phyloP scores from a whole-genome alignment of 352 stramenopile species.

The Phytophthora podocarpi region DNA sequence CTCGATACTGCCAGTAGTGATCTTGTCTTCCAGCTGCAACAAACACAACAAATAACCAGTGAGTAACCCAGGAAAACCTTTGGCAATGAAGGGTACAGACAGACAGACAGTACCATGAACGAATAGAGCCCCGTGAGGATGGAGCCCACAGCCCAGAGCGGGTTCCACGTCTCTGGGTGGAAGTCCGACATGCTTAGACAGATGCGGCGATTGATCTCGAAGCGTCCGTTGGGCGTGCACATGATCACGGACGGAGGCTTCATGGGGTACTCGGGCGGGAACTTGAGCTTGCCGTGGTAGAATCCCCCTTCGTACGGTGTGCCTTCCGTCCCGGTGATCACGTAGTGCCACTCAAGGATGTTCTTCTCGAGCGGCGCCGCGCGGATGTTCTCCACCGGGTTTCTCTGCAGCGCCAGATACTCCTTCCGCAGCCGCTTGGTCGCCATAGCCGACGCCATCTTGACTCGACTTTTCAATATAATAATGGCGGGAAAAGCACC shows the following conservation, averaged over 20 bases:
- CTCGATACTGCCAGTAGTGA: conserved; percentile 88
- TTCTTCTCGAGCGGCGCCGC: conserved; percentile 91
- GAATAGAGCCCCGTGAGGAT: conserved; percentile 96
- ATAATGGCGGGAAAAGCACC: conserved; percentile 7
- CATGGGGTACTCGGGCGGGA: conserved; percentile 95
- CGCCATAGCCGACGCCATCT: conserved; percentile 82
- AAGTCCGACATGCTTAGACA: conserved; percentile 96
- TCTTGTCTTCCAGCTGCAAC: conserved; percentile 63
- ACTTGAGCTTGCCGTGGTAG: conserved; percentile 94
- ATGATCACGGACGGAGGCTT: conserved; percentile 95
- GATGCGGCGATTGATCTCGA: conserved; percentile 91
- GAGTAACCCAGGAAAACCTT: background rate
- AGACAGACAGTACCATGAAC: conserved; percentile 92
- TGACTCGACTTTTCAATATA: conserved; percentile 53
- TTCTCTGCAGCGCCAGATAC: conserved; percentile 89
- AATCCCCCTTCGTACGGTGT: conserved; percentile 89
- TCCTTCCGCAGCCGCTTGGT: conserved; percentile 93
- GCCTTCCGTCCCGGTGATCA: conserved; percentile 81
- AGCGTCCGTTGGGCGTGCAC: conserved; percentile 94
- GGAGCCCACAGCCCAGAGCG: conserved; percentile 94
- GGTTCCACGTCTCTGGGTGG: conserved; percentile 96
- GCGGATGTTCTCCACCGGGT: conserved; percentile 91
- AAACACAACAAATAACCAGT: background rate
- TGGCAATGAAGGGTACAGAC: too few relatives aligned
- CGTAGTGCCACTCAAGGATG: conserved; percentile 97